Evolutionary conservation across 768 basidiomycete genomes (phyloP), one percentile per base, ranked within the genome.

Genomic region (Trametes punicea): DNA sequence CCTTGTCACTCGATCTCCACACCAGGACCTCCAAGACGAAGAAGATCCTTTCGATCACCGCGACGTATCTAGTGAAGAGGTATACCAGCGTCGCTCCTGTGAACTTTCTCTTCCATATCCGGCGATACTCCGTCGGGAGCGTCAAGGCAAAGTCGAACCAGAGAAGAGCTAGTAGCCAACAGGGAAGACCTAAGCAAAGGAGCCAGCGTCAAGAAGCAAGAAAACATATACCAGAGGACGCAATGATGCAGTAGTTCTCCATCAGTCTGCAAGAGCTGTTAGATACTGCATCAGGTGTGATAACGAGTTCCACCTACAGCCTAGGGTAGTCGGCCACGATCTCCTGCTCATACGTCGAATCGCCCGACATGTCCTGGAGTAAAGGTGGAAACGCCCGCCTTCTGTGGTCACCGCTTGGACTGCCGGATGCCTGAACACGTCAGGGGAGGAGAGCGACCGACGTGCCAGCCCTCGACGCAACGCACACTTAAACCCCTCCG

Each of bases 101-200:
- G 45, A 46, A 55, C 36, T 46, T 31, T 26, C 53, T 36, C 13
- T n/a, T n/a, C 53, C 53, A 55, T 30, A 55, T 55, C 18, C 53
- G 34, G n/a, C 21, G 36, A 11, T 46, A 46, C 53, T 55, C 53
- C 3, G 15, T 27, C 11, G 45, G 26, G 11, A 55, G 34, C 27
- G 38, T 55, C 27, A 47, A 30, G 4, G 21, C 20, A 16, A 21
- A 46, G 27, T 55, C 53, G 10, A 46, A 55, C 53, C 53, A 55
- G n/a, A 55, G 38, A 26, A 55, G 20, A 1, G 46, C 53, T 55
- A 13, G 2, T 1, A 38, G 25, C 25, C 31, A 7, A 33, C 6
- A 18, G 16, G 2, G n/a, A n/a, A n/a, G n/a, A n/a, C n/a, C n/a
- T n/a, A n/a, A n/a, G n/a, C n/a, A n/a, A 21, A 4, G 21, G 21